Conservation (phyloP, 106 monocot genomes). For the Acorus calamus region DNA sequence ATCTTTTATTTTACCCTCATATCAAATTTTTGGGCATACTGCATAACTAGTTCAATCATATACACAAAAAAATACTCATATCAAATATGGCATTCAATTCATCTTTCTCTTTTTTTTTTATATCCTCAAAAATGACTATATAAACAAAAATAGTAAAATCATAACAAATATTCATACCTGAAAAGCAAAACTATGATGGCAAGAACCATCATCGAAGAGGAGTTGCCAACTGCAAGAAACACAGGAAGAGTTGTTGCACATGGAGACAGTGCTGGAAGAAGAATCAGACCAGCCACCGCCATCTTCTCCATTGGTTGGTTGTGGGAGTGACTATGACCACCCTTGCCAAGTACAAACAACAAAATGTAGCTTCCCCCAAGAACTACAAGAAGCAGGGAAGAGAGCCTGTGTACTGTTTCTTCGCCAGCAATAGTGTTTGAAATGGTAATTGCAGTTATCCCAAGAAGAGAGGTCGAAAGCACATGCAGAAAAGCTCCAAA, state of each 20-base stretch:
- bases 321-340: slow-evolving; percentile 86
- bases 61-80: no score
- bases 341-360: slow-evolving; percentile 59
- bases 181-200: slow-evolving; percentile 89
- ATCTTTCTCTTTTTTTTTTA: no score
- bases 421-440: slow-evolving; percentile 93
- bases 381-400: slow-evolving; percentile 75
- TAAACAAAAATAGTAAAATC: not conserved
- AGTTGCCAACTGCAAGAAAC: slow-evolving; percentile 96
- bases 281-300: slow-evolving; percentile 96
- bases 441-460: slow-evolving; percentile 89
- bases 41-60: no score
- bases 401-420: slow-evolving; percentile 89
- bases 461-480: slow-evolving; percentile 85
- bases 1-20: no score
- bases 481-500: slow-evolving; percentile 97
- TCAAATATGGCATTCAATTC: no score
- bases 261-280: slow-evolving; percentile 90
- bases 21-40: no score
- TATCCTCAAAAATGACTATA: no score
- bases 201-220: slow-evolving; percentile 92
- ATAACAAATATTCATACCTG: slow-evolving; percentile 35
- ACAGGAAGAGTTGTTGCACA: slow-evolving; percentile 99
- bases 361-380: slow-evolving; percentile 83
- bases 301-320: slow-evolving; percentile 96